Evolutionary conservation across 352 stramenopile species (phyloP).

Genomic region (Phytophthora pseudosyringae): DNA sequence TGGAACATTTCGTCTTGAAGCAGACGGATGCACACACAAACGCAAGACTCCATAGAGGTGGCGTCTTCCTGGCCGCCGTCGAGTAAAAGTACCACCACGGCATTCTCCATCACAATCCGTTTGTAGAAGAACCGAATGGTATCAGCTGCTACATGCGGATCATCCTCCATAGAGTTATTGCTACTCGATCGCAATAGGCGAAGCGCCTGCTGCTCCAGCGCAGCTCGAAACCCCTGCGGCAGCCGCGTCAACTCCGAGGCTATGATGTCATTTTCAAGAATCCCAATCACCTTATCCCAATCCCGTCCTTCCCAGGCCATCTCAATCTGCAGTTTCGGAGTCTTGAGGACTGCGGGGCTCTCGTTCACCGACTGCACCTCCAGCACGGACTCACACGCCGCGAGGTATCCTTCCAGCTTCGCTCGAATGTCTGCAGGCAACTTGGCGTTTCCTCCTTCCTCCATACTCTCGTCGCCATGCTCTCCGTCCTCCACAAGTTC

Average conservation of each 20-base stretch:
- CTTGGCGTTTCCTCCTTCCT: constrained; percentile 19
- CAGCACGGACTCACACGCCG: constrained; percentile 71
- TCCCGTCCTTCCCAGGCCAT: constrained; percentile 55
- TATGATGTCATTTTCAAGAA: constrained; percentile 55
- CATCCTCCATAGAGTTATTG: constrained; percentile 29
- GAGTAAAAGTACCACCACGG: constrained; percentile 39
- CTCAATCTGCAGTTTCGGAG: constrained; percentile 47
- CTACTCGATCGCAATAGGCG: constrained; percentile 45
- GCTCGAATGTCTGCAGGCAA: constrained; percentile 35
- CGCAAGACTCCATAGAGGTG: constrained; percentile 40
- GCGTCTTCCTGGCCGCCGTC: constrained; percentile 24
- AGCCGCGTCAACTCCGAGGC: constrained; percentile 43
- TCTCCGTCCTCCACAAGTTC: constrained; percentile 60
- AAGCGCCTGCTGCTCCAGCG: constrained; percentile 60
- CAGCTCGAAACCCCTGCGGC: constrained; percentile 41
- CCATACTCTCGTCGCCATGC: constrained; percentile 21
- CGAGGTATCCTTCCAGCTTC: constrained; percentile 72
- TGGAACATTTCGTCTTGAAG: constrained; percentile 66
- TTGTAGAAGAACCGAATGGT: constrained; percentile 61
- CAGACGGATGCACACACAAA: constrained; percentile 47
- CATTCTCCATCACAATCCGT: constrained; percentile 56
- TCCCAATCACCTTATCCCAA: constrained; percentile 56
- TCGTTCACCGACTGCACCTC: constrained; percentile 50
- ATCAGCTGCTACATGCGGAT: constrained; percentile 27
- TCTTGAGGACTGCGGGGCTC: constrained; percentile 40